phyloP scores from a whole-genome alignment of 208 protist species.

The Paratrypanosoma confusum region DNA sequence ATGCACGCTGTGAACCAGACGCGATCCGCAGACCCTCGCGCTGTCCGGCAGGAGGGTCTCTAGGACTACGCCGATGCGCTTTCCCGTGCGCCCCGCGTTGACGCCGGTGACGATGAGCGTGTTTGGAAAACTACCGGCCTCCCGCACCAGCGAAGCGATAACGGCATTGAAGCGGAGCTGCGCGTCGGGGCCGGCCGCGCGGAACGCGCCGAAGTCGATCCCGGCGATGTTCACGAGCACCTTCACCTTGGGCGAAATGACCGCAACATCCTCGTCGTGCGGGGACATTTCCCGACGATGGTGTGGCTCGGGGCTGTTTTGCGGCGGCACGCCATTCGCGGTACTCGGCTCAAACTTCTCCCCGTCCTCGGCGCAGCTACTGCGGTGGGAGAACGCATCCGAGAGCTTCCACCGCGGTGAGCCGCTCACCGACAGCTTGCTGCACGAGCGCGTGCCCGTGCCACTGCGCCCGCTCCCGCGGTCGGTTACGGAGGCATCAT shows the following conservation, averaged over 20 bases:
- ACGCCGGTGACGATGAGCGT: neutral
- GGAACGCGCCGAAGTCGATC: neutral
- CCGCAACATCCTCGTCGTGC: neutral
- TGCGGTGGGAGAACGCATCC: too few species aligned
- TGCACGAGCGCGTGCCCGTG: neutral
- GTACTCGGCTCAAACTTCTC: too few species aligned
- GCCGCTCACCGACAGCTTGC: neutral
- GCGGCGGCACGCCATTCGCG: too few species aligned
- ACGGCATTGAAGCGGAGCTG: neutral
- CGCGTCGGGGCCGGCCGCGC: neutral
- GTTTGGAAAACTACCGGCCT: neutral
- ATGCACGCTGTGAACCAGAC: neutral
- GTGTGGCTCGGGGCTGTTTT: too few species aligned
- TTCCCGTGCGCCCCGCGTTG: neutral
- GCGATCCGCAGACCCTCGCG: neutral
- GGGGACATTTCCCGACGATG: too few species aligned
- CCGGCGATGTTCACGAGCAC: neutral
- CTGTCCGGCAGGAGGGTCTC: neutral
- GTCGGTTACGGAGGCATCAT: too few species aligned
- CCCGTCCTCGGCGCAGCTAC: too few species aligned
- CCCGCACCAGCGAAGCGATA: neutral
- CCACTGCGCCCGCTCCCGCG: neutral
- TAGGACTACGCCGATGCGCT: neutral
- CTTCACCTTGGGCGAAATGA: neutral
- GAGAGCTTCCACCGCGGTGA: too few species aligned